Conservation (phyloP, 169 alveolate species). For the Plasmodium vinckei region DNA sequence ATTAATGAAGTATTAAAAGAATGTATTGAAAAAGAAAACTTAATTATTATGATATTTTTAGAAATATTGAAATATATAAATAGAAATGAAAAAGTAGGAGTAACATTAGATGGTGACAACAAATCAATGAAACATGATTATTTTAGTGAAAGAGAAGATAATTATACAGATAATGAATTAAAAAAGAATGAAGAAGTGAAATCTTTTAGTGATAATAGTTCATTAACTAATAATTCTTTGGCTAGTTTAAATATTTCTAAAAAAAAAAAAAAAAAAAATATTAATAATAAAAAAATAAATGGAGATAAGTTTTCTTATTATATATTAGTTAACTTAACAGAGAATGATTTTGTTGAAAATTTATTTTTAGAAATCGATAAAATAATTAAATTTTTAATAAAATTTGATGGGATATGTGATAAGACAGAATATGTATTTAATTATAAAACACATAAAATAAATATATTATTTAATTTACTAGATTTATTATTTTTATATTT, state of each 20-base stretch:
- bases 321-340: slow-evolving; percentile 27
- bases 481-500: slow-evolving; percentile 63
- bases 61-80: slow-evolving; percentile 40
- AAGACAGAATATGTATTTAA: slow-evolving; percentile 37
- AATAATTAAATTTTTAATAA: slow-evolving; percentile 50
- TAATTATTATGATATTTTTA: slow-evolving; percentile 60
- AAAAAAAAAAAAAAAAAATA: background rate
- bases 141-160: slow-evolving; percentile 20
- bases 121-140: background rate
- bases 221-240: slow-evolving; percentile 22
- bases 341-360: slow-evolving; percentile 57
- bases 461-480: slow-evolving; percentile 52
- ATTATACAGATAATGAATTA: slow-evolving; percentile 28
- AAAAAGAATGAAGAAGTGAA: slow-evolving; percentile 30
- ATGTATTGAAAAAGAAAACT: slow-evolving; percentile 67
- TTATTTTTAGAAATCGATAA: slow-evolving; percentile 58
- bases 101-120: background rate
- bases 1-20: slow-evolving; percentile 55
- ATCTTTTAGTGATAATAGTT: slow-evolving; percentile 34
- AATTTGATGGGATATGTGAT: slow-evolving; percentile 42
- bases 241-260: slow-evolving; percentile 16
- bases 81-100: slow-evolving; percentile 48
- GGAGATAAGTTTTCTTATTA: slow-evolving; percentile 48
- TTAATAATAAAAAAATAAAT: slow-evolving; percentile 24
- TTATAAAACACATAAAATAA: slow-evolving; percentile 63